Conservation (phyloP, 176 grass and related monocot species). For the Oryza meridionalis region DNA sequence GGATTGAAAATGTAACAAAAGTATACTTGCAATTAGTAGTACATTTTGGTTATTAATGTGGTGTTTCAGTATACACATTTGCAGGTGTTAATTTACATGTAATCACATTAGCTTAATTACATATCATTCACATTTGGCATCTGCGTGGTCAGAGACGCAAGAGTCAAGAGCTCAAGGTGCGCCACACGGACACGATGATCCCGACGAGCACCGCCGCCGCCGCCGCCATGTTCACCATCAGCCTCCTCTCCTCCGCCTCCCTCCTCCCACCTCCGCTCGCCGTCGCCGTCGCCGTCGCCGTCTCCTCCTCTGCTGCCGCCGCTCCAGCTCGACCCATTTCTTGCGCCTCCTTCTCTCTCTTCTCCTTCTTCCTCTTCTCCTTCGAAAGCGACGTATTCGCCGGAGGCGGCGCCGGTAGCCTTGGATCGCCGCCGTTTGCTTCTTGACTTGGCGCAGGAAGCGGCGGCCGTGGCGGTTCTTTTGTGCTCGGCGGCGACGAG, state of each 20-base stretch:
- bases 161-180: slow-evolving; percentile 9
- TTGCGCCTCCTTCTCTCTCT: not conserved
- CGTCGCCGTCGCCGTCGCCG: no score
- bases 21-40: not conserved
- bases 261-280: no score
- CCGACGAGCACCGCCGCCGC: slow-evolving; percentile 43
- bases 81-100: not conserved
- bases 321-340: not conserved
- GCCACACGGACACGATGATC: slow-evolving; percentile 31
- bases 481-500: no score
- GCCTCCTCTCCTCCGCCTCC: not conserved
- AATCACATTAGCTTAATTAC: not conserved
- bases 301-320: no score
- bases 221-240: slow-evolving; percentile 43
- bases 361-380: no score
- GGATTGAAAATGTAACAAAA: not conserved
- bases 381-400: no score
- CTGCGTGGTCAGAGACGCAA: no score
- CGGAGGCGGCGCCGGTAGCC: no score
- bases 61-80: not conserved
- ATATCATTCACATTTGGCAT: not conserved
- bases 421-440: no score
- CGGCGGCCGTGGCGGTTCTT: no score
- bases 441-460: no score
- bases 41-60: not conserved